Conservation (phyloP, 345 rosid species). For the Arabidopsis arenosa region DNA sequence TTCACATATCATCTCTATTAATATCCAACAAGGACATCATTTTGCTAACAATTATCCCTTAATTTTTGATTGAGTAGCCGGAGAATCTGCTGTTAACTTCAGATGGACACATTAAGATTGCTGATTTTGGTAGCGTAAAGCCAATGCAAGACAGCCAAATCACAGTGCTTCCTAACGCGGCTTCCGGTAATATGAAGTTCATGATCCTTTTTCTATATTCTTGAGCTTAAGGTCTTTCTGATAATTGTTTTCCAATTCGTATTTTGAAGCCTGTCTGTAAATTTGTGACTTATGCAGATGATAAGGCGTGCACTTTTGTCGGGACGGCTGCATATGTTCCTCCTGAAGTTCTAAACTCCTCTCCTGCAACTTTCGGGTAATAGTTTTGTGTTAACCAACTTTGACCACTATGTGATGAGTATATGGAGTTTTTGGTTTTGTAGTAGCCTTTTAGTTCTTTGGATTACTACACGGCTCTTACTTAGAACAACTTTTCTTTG, state of each 20-base stretch:
- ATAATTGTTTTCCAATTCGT: slow-evolving; percentile 3
- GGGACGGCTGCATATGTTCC: slow-evolving; percentile 99
- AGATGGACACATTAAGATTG: slow-evolving; percentile 93
- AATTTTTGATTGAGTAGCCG: slow-evolving; percentile 66
- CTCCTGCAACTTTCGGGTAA: slow-evolving; percentile 99
- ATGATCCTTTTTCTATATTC: background rate
- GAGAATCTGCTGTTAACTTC: slow-evolving; percentile 82
- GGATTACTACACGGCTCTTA: slow-evolving; percentile 30
- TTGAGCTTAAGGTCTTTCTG: slow-evolving; percentile 18
- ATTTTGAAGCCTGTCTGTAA: slow-evolving; percentile 2
- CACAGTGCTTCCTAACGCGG: slow-evolving; percentile 91
- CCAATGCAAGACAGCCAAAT: slow-evolving; percentile 93
- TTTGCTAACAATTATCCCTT: slow-evolving; percentile 26
- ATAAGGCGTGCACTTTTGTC: slow-evolving; percentile 90
- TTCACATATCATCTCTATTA: slow-evolving; percentile 18
- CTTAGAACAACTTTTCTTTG: slow-evolving; percentile 44
- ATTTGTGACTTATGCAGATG: slow-evolving; percentile 59
- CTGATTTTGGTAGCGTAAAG: slow-evolving; percentile 98
- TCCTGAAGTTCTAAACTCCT: slow-evolving; percentile 96
- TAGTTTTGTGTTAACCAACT: slow-evolving; percentile 32
- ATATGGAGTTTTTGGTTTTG: slow-evolving; percentile 24
- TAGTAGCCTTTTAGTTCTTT: slow-evolving; percentile 29
- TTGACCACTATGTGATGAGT: slow-evolving; percentile 9
- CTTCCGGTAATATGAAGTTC: slow-evolving; percentile 64
- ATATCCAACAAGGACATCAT: slow-evolving; percentile 17